These are phyloP conservation scores for Crucihimalaya himalaica DNA, from an alignment of 345 rosid species.

Conservation along the genomic window DNA sequence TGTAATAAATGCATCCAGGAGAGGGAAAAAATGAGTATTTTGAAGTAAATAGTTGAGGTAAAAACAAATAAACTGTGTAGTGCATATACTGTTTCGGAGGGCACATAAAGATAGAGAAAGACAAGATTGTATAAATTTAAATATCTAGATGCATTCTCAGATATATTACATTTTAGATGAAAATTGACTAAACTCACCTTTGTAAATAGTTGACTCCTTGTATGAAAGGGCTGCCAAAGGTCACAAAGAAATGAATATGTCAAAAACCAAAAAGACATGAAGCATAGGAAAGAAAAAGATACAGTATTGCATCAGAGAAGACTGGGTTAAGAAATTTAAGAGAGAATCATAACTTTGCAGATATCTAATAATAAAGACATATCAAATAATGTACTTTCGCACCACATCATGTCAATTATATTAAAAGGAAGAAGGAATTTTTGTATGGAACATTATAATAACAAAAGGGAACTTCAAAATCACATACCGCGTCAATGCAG, in stretches of 20 bases:
- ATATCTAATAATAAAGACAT: not conserved
- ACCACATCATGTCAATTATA: not conserved
- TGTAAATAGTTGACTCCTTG: slow-evolving; percentile 74
- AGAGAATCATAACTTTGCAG: not conserved
- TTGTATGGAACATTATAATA: not conserved
- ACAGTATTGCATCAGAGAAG: not conserved
- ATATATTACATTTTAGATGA: not conserved
- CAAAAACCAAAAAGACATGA: slow-evolving; percentile 9
- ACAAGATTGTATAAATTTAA: not conserved
- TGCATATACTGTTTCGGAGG: slow-evolving; percentile 11
- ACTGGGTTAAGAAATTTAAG: no score
- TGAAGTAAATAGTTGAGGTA: not conserved
- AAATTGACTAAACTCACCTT: slow-evolving; percentile 51
- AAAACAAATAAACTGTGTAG: not conserved
- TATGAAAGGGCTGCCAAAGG: slow-evolving; percentile 76
- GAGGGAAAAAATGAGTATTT: not conserved
- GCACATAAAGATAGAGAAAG: not conserved
- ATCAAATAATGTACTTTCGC: not conserved
- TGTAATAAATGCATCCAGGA: slow-evolving; percentile 38
- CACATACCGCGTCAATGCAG: slow-evolving; percentile 85
- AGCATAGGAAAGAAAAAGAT: not conserved
- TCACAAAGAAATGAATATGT: not conserved
- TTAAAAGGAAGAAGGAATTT: not conserved
- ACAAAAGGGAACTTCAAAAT: slow-evolving; percentile 4
- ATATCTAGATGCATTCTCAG: slow-evolving; percentile 17